Base-by-base conservation (phyloP, 805 yeast species). In the Lipomyces chichibuensis region DNA sequence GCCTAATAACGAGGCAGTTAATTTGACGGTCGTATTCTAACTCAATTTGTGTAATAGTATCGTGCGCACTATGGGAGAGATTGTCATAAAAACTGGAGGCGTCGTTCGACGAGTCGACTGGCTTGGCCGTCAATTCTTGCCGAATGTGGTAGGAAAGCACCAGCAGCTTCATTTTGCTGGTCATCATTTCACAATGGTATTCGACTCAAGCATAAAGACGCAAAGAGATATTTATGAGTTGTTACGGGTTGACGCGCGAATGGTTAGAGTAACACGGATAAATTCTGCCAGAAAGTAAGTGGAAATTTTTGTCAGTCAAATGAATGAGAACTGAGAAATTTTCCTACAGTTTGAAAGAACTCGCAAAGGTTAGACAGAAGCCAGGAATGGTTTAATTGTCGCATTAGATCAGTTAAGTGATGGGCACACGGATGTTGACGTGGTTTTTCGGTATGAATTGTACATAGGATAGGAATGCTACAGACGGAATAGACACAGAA, bases 81-180 rank as follows among this genome's bases (percentile, higher is more conserved):
- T 92, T 75, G 85, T 94, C 35, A 84, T 95, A 66, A 86, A 87
- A 68, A 93, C 94, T 79, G 91, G 97, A 83, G 99, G 99, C 60
- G 94, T 94, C n/a, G 87, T 94, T 51, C 85, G 98, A 76, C 88
- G 86, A 68, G 85, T 94, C 57, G 85, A 89, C 61, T 89, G 92
- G 69, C 79, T 93, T 77, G 98, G 97, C 0, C 84, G 87, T 54
- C 85, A 85, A 69, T 87, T 87, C 33, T 83, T 95, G 64, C 97
- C 98, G 23, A 89, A 87, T 71, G 84, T 94, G 68, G 84, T 91
- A 79, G 86, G 88, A 71, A 91, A 91, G 75, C 92, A 92, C 75
- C 96, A 92, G 75, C 96, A 93, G 76, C 84, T 87, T 68, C 96
- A 93, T 78, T 91, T 91, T 76, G 93, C 91, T 76, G 98, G 98